Conservation (phyloP, 2,329 filamentous ascomycete species). For the Penicillium rolfsii region DNA sequence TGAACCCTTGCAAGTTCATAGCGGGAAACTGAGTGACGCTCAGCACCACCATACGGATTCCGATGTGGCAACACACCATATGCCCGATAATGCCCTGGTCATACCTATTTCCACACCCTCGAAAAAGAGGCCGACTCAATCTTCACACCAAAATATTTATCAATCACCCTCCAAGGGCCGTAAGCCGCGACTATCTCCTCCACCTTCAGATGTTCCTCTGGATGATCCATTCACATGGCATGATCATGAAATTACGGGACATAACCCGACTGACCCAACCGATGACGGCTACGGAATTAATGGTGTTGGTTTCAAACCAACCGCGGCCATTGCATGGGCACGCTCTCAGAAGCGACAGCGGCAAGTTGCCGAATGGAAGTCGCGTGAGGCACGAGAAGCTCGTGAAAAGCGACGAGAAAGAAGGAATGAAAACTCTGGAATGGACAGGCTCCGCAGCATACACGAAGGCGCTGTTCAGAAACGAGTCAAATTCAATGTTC, state of each 20-base stretch:
- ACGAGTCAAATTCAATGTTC: conserved; percentile 47
- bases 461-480: conserved; percentile 41
- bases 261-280: conserved; percentile 58
- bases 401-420: conserved; percentile 60
- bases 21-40: conserved; percentile 12
- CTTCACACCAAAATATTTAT: conserved; percentile 32
- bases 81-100: conserved; percentile 10
- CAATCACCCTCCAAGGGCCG: conserved; percentile 30
- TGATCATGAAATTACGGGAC: conserved; percentile 65
- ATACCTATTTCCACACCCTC: conserved; percentile 22
- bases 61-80: conserved; percentile 10
- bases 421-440: conserved; percentile 41
- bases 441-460: conserved; percentile 33
- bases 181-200: conserved; percentile 39
- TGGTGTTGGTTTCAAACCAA: conserved; percentile 65
- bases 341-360: conserved; percentile 60
- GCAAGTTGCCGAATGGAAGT: conserved; percentile 63
- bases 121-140: conserved; percentile 24
- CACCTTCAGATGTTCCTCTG: conserved; percentile 29
- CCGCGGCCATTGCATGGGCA: conserved; percentile 61
- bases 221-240: conserved; percentile 55
- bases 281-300: conserved; percentile 68
- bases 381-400: conserved; percentile 61
- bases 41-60: conserved; percentile 11
- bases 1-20: conserved; percentile 20